phyloP scores from a whole-genome alignment of 208 protist genomes.

The Leishmania aethiopica region DNA sequence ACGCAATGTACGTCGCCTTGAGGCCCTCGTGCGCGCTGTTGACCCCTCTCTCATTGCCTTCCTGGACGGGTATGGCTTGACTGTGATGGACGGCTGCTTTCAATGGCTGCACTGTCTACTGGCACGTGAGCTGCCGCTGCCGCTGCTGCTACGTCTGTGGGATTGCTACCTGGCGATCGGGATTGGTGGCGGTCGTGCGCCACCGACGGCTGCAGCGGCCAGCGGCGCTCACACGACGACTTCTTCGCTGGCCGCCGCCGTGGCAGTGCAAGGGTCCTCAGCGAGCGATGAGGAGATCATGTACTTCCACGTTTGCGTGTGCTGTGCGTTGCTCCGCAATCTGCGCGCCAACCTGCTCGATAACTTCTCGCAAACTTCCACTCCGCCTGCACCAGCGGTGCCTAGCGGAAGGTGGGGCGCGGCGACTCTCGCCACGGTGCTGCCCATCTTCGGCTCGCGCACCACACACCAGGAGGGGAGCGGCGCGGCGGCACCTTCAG shows the following conservation, averaged over 20 bases:
- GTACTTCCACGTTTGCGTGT: constrained; percentile 90
- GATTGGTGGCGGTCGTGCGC: constrained; percentile 30
- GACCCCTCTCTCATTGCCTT: constrained; percentile 24
- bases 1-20: constrained; percentile 61
- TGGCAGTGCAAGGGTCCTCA: neutral
- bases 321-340: constrained; percentile 69
- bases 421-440: constrained; percentile 16
- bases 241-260: neutral
- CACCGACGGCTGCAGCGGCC: neutral
- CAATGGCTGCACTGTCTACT: constrained; percentile 94
- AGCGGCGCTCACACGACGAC: neutral
- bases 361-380: neutral
- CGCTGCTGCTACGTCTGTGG: constrained; percentile 83
- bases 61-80: constrained; percentile 40
- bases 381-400: neutral
- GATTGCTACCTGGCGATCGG: constrained; percentile 89
- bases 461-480: neutral
- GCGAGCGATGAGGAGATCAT: constrained; percentile 41
- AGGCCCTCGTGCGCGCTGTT: constrained; percentile 40
- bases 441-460: constrained; percentile 23
- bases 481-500: neutral
- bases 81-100: constrained; percentile 85
- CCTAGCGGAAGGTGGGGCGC: constrained; percentile 7
- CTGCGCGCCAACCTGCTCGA: constrained; percentile 33
- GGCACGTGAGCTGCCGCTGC: constrained; percentile 84